Base-by-base conservation (phyloP, 208 protist species). In the Crithidia acanthocephali region DNA sequence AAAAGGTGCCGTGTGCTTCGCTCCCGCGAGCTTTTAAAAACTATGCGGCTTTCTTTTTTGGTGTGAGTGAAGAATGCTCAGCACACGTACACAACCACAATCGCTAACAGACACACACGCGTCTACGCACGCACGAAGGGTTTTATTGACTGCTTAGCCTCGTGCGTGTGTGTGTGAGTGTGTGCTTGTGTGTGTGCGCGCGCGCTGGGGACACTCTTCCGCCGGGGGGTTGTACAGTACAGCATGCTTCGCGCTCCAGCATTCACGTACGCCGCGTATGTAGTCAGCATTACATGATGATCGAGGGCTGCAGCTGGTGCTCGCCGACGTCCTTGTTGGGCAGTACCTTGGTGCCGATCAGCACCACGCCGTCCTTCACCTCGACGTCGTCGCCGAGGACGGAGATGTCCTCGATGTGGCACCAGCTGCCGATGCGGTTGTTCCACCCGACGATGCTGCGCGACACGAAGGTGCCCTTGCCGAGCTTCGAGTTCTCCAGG, bases 391-490 rank as follows among this genome's bases (percentile, higher is more conserved):
- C 92, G 42, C 98, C 98, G 2, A 99, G 75, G 25, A 99, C 97
- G n/a, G 94, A 92, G 28, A 91, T 84, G 68, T 96, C 94, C 58
- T 98, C 92, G 72, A 99, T 94, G 71, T 97, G 93, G 55, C 87
- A 94, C 95, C 96, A 98, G 48, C 68, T 71, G 15, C 97, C 95
- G 44, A 99, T 90, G 15, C 70, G 76, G 74, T 94, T 98, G 40
- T 95, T 89, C 98, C 98, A 99, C n/a, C 97, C 98, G 23, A 99
- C 84, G 67, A 99, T 99, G 61, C 92, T 95, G 30, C 84, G 80
- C 23, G 81, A 74, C 16, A 99, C 85, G 63, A 85, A 93, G 11
- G 88, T 63, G 63, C 96, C 93, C 22, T 66, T 73, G n/a, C 91
- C 85, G 2, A 99, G 52, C 18, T 48, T 88, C 9, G 80, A 71